These are phyloP conservation scores for Ceratorhiza oryzae-sativae DNA, from an alignment of 1,284 basidiomycete genomes.

Conservation along the genomic window DNA sequence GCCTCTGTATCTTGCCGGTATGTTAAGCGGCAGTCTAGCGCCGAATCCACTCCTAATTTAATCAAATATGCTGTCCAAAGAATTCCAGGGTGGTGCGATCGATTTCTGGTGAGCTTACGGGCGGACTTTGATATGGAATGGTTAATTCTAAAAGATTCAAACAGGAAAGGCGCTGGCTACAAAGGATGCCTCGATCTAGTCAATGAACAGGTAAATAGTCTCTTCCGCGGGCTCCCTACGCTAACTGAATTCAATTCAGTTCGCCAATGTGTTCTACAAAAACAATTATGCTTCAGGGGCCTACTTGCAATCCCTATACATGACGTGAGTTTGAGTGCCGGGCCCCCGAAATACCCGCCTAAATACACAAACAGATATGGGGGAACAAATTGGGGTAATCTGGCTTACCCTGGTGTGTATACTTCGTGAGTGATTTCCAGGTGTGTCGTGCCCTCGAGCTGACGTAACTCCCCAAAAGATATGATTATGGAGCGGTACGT, in stretches of 20 bases:
- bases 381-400: conserved; percentile 59
- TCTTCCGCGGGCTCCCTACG: background rate
- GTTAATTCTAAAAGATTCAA: background rate
- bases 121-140: too few relatives aligned
- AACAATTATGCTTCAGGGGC: conserved; percentile 56
- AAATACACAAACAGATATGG: conserved; percentile 50
- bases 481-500: conserved; percentile 26
- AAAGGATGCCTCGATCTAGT: conserved; percentile 22
- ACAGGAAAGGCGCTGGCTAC: conserved; percentile 31
- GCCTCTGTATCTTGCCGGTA: conserved; percentile 30
- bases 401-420: conserved; percentile 55
- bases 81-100: conserved; percentile 32
- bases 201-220: conserved; percentile 21
- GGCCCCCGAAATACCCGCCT: too few relatives aligned
- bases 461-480: background rate
- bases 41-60: background rate
- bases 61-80: background rate
- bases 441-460: background rate
- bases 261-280: conserved; percentile 39
- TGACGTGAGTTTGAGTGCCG: conserved; percentile 41
- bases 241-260: background rate
- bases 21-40: background rate
- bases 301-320: conserved; percentile 54
- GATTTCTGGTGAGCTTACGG: conserved; percentile 31
- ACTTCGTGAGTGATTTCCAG: conserved; percentile 53